Conservation (phyloP, 352 stramenopile species). For the Phytopythium aichiense region DNA sequence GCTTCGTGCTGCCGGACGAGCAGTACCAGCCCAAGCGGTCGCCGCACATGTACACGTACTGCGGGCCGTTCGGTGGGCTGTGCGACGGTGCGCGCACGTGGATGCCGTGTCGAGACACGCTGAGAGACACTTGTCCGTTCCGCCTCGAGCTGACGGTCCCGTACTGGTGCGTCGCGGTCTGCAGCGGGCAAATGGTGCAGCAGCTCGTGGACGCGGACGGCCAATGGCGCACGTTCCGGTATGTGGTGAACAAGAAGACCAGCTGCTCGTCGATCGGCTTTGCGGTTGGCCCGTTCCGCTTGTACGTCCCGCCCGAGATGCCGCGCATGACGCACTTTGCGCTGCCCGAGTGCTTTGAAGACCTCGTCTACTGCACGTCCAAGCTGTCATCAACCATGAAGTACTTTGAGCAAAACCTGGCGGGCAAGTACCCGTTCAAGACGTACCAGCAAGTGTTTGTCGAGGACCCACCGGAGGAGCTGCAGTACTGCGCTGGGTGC, state of each 20-base stretch:
- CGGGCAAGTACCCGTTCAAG: constrained; percentile 75
- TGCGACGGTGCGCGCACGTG: constrained; percentile 80
- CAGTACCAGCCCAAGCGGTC: constrained; percentile 61
- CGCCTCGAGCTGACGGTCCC: constrained; percentile 76
- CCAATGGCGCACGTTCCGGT: constrained; percentile 68
- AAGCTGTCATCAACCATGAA: constrained; percentile 70
- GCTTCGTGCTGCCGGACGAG: constrained; percentile 71
- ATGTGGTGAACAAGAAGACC: constrained; percentile 77
- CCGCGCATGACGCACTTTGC: constrained; percentile 82
- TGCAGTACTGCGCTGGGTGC: constrained; percentile 62
- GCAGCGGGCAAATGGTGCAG: constrained; percentile 82
- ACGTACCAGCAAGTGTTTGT: constrained; percentile 88
- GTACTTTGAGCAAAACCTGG: constrained; percentile 75
- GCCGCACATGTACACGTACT: constrained; percentile 87
- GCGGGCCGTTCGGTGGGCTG: constrained; percentile 71
- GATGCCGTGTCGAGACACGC: constrained; percentile 81
- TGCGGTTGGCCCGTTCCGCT: constrained; percentile 68
- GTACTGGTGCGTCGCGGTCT: constrained; percentile 78
- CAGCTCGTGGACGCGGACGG: constrained; percentile 53
- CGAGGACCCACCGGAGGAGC: constrained; percentile 69
- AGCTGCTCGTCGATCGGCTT: constrained; percentile 82
- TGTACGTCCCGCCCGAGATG: constrained; percentile 76
- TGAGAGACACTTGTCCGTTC: constrained; percentile 68
- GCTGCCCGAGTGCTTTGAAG: constrained; percentile 70
- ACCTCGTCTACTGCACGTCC: constrained; percentile 69